These are phyloP conservation scores for Gastrolobium bilobum DNA, from an alignment of 306 rosid species.

Conservation along the genomic window DNA sequence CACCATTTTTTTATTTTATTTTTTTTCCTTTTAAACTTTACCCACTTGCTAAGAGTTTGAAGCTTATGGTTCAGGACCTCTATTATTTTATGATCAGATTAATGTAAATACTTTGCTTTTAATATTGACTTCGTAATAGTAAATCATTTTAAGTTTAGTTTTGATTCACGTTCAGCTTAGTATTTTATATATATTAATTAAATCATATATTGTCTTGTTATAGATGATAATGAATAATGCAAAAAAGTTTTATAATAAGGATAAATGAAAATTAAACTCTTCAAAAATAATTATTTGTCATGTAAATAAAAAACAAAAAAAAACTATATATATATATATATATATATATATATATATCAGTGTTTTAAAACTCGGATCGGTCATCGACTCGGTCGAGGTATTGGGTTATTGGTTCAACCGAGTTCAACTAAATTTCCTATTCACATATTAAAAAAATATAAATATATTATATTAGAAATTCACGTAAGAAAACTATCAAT, in stretches of 20 bases:
- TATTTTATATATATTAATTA: neutral
- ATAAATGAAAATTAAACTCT: too few species aligned
- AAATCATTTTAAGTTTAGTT: neutral
- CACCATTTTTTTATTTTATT: neutral
- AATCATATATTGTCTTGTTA: neutral
- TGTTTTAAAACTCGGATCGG: too few species aligned
- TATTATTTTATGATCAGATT: slow-evolving; percentile 1
- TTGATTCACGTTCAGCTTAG: neutral
- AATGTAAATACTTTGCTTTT: neutral
- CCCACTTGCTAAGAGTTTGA: slow-evolving; percentile 44
- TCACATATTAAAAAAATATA: too few species aligned
- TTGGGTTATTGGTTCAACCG: too few species aligned
- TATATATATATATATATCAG: too few species aligned
- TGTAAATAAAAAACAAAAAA: too few species aligned
- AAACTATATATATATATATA: too few species aligned
- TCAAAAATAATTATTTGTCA: too few species aligned
- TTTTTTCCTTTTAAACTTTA: neutral
- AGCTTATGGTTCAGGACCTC: slow-evolving; percentile 31
- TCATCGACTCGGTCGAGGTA: too few species aligned
- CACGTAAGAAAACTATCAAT: too few species aligned
- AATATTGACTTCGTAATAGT: neutral
- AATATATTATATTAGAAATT: too few species aligned
- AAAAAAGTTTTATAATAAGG: neutral
- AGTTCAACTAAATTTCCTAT: too few species aligned
- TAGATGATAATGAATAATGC: neutral